Percentiles rank a stretch among this genome's conserved stretches.
Conservation (phyloP, 1,284 basidiomycete species). For the Sparassis latifolia region DNA sequence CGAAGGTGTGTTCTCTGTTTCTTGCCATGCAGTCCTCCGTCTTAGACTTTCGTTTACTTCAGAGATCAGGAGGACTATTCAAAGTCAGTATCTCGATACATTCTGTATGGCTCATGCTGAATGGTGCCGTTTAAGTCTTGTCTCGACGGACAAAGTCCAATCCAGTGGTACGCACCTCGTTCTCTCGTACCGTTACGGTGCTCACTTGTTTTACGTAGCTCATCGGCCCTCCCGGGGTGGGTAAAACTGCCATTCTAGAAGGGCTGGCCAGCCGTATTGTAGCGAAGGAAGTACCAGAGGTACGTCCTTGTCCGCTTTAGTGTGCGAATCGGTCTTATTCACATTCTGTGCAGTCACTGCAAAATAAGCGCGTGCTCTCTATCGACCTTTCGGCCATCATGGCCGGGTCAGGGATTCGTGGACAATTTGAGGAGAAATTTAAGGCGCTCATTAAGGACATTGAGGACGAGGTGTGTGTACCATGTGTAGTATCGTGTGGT, state of each 20-base stretch:
- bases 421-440: constrained; percentile 91
- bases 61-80: constrained; percentile 88
- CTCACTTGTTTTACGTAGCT: constrained; percentile 33
- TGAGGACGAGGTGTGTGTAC: constrained; percentile 63
- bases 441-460: constrained; percentile 83
- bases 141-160: constrained; percentile 84
- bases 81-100: constrained; percentile 48
- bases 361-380: constrained; percentile 76
- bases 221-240: constrained; percentile 78
- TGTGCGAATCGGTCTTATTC: neutral
- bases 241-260: constrained; percentile 91
- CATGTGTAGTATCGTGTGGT: neutral
- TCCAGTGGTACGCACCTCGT: constrained; percentile 55
- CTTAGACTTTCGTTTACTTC: constrained; percentile 10
- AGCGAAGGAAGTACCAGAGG: constrained; percentile 88
- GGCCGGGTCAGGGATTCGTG: constrained; percentile 84
- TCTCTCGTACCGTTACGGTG: neutral
- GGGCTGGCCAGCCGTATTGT: constrained; percentile 87
- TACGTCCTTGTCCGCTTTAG: constrained; percentile 22
- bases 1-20: constrained; percentile 47
- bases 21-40: neutral
- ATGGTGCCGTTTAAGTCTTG: constrained; percentile 40
- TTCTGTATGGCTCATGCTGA: no score
- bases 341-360: constrained; percentile 51
- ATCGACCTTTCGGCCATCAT: constrained; percentile 79